A percentile compares a stretch with the other conserved stretches of the same genome.
Evolutionary conservation across 164 flowering plant genomes (phyloP).

Genomic region (Vitis cinerea): DNA sequence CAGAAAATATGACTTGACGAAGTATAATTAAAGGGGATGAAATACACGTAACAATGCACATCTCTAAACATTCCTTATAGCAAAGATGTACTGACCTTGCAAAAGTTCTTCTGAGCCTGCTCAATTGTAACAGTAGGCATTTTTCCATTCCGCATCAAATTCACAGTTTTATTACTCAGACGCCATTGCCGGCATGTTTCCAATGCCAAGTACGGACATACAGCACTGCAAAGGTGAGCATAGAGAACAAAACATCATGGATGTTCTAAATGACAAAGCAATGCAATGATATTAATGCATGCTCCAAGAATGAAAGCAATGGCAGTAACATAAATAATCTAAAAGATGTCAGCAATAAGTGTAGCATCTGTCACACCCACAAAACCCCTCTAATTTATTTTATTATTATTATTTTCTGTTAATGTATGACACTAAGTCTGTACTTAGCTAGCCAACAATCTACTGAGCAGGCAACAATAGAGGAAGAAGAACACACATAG

Average conservation of each 20-base stretch:
- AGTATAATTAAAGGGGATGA: background rate
- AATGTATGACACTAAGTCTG: no score
- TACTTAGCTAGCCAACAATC: no score
- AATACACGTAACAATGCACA: background rate
- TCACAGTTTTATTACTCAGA: slow-evolving; percentile 89
- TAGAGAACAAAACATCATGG: background rate
- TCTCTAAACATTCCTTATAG: no score
- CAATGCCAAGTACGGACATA: slow-evolving; percentile 94
- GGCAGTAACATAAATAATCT: background rate
- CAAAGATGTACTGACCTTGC: slow-evolving; percentile 62
- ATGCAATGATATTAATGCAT: background rate
- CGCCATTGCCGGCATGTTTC: slow-evolving; percentile 99
- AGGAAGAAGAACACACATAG: no score
- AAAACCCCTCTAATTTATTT: no score
- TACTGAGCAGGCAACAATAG: no score
- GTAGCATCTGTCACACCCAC: no score
- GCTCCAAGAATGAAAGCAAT: background rate
- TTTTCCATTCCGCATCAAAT: slow-evolving; percentile 95
- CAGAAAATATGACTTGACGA: background rate
- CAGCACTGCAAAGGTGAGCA: slow-evolving; percentile 59
- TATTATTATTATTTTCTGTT: no score
- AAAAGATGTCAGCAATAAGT: background rate
- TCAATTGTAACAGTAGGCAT: slow-evolving; percentile 99
- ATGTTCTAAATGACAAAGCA: background rate
- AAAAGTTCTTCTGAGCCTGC: slow-evolving; percentile 91